Conservation (phyloP, 2,329 filamentous ascomycete genomes). For the Simplicillium aogashimaense region DNA sequence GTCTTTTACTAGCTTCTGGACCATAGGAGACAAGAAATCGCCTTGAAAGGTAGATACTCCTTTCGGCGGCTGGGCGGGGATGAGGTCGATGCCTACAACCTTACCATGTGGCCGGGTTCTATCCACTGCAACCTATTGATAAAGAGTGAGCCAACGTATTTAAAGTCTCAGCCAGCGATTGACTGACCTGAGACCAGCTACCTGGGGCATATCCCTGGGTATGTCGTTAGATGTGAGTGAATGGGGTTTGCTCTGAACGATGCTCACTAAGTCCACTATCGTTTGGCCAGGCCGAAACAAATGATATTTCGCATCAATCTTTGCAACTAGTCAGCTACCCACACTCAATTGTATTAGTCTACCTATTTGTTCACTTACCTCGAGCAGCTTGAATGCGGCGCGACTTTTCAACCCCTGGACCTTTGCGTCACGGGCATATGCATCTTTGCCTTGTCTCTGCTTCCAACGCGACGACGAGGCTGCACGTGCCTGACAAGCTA, state of each 20-base stretch:
- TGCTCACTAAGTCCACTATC: constrained; percentile 72
- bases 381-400: constrained; percentile 85
- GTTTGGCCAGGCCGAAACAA: constrained; percentile 75
- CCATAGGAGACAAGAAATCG: constrained; percentile 68
- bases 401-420: constrained; percentile 77
- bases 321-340: constrained; percentile 2
- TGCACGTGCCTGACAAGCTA: background rate
- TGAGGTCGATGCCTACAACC: constrained; percentile 86
- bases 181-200: constrained; percentile 56
- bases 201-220: constrained; percentile 65
- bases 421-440: constrained; percentile 63
- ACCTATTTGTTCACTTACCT: constrained; percentile 47
- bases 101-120: constrained; percentile 66
- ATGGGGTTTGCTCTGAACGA: background rate
- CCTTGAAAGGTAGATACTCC: constrained; percentile 95
- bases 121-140: constrained; percentile 63
- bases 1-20: constrained; percentile 67
- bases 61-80: constrained; percentile 81
- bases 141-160: background rate
- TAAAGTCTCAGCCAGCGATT: background rate
- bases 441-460: constrained; percentile 63
- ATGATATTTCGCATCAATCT: constrained; percentile 75
- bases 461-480: constrained; percentile 55
- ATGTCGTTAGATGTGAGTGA: background rate
- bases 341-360: background rate